These are phyloP conservation scores for Apiotrichum sp. DNA, from an alignment of 1,284 basidiomycete genomes.

Conservation along the genomic window DNA sequence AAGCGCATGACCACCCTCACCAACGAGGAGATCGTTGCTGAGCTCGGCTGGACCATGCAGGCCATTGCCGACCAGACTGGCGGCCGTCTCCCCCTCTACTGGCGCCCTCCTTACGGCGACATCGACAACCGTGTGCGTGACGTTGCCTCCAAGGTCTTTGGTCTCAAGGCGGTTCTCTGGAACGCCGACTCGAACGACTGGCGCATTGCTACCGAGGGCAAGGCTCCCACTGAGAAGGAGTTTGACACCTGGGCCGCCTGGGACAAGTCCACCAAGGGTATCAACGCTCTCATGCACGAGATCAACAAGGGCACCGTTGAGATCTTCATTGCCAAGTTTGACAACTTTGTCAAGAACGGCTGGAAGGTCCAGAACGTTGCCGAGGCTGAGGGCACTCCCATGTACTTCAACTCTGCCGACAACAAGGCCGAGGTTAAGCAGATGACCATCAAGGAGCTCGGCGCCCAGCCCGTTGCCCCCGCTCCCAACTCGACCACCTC, in stretches of 20 bases:
- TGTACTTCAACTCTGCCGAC: slow-evolving; percentile 38
- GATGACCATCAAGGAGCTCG: slow-evolving; percentile 22
- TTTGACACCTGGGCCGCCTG: slow-evolving; percentile 15
- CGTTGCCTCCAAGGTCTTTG: slow-evolving; percentile 49
- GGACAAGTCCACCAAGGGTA: slow-evolving; percentile 22
- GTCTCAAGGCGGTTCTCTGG: slow-evolving; percentile 45
- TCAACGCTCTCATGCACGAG: slow-evolving; percentile 40
- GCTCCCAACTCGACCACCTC: neutral
- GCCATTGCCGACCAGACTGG: slow-evolving; percentile 44
- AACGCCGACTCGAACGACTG: slow-evolving; percentile 46
- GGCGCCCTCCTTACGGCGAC: slow-evolving; percentile 49
- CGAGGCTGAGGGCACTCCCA: slow-evolving; percentile 32
- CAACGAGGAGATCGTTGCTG: slow-evolving; percentile 54
- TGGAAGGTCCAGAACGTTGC: slow-evolving; percentile 39
- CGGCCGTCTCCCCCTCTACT: slow-evolving; percentile 43
- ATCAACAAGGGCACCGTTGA: slow-evolving; percentile 29
- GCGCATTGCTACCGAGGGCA: slow-evolving; percentile 31
- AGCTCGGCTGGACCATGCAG: slow-evolving; percentile 51
- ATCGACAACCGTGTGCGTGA: slow-evolving; percentile 52
- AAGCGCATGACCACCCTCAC: slow-evolving; percentile 45
- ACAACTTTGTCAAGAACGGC: slow-evolving; percentile 28
- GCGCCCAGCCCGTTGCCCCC: neutral
- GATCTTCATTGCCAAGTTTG: slow-evolving; percentile 36
- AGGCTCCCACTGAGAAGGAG: slow-evolving; percentile 21
- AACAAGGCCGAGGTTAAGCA: slow-evolving; percentile 24